Percentiles rank a stretch among this genome's conserved stretches.
Conservation (phyloP, 2,329 filamentous ascomycete species). For the Tolypocladium album region DNA sequence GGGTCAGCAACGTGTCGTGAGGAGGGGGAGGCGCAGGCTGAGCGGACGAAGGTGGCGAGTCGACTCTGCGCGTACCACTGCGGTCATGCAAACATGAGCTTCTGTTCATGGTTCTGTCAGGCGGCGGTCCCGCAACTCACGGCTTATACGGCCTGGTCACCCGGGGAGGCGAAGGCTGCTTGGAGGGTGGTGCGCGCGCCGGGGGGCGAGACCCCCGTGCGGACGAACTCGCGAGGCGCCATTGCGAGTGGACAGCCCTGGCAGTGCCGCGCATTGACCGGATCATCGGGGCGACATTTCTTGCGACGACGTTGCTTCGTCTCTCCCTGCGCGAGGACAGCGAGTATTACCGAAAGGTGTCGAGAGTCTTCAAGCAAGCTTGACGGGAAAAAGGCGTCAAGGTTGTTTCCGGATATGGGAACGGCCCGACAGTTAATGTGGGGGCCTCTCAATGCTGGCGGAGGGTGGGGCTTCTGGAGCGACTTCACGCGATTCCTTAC, state of each 20-base stretch:
- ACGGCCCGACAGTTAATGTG: constrained; percentile 8
- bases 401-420: constrained; percentile 3
- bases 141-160: constrained; percentile 17
- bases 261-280: constrained; percentile 14
- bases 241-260: constrained; percentile 10
- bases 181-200: constrained; percentile 1
- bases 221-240: constrained; percentile 18
- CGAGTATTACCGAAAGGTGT: not conserved
- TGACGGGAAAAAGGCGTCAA: constrained; percentile 1
- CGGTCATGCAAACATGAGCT: not conserved
- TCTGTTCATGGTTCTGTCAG: not conserved
- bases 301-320: not conserved
- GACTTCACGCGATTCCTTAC: not conserved
- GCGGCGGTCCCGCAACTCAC: constrained; percentile 9
- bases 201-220: constrained; percentile 11
- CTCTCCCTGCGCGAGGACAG: not conserved
- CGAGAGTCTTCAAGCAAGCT: not conserved
- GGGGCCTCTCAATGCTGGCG: not conserved
- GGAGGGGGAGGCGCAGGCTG: constrained; percentile 12
- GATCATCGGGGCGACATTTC: constrained; percentile 17
- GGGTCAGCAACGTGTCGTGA: constrained; percentile 21
- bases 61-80: constrained; percentile 2
- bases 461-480: not conserved
- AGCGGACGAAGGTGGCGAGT: constrained; percentile 6
- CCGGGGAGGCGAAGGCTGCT: constrained; percentile 8